phyloP scores from a whole-genome alignment of 108 stramenopile genomes.

The Nitzschia sp. region DNA sequence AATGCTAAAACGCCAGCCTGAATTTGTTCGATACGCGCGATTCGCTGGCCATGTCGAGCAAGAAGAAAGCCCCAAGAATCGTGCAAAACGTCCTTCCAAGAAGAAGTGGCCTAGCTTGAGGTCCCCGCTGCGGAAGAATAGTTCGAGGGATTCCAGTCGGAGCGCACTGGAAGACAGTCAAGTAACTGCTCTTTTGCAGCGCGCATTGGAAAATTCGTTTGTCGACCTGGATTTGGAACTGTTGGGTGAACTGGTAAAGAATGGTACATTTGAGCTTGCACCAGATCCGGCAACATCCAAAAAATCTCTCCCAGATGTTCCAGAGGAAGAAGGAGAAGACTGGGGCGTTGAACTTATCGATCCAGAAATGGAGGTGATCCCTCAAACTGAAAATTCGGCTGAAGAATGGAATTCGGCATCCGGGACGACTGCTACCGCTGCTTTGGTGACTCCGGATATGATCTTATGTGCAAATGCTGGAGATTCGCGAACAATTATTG shows the following conservation, averaged over 20 bases:
- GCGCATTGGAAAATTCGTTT: constrained; percentile 55
- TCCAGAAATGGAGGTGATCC: neutral
- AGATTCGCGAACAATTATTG: constrained; percentile 78
- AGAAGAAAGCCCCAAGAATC: neutral
- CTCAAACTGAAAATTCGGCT: neutral
- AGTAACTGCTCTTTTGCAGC: constrained; percentile 40
- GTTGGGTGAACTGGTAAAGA: constrained; percentile 23
- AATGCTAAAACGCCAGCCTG: constrained; percentile 36
- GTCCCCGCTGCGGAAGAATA: too few relatives aligned
- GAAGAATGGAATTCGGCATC: constrained; percentile 23
- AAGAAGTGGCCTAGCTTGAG: constrained; percentile 3
- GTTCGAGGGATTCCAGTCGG: constrained; percentile 7
- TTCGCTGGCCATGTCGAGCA: neutral
- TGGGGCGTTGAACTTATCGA: neutral
- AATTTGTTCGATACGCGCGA: constrained; percentile 61
- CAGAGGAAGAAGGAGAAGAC: neutral
- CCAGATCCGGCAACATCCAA: constrained; percentile 6
- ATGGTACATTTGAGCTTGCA: constrained; percentile 17
- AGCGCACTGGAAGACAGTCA: neutral
- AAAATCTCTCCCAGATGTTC: neutral
- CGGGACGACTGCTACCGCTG: constrained; percentile 88
- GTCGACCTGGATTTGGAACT: constrained; percentile 67
- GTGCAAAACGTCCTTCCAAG: neutral
- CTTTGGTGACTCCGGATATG: constrained; percentile 78
- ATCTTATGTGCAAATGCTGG: constrained; percentile 95